These are phyloP conservation scores for Coffea canephora DNA, from an alignment of 257 asterid species.

Conservation along the genomic window DNA sequence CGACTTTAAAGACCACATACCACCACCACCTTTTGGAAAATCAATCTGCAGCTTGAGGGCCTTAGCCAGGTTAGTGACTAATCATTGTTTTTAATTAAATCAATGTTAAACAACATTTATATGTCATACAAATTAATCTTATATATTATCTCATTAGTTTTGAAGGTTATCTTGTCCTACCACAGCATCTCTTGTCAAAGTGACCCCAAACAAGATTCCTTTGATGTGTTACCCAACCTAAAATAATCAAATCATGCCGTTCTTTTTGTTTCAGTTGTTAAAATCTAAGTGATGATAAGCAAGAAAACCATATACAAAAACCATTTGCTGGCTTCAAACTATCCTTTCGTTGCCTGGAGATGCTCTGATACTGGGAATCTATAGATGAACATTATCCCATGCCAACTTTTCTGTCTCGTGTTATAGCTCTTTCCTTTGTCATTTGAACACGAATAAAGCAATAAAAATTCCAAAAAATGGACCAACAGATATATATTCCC, in stretches of 20 bases:
- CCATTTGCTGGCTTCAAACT: background rate
- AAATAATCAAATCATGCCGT: background rate
- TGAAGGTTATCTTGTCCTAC: background rate
- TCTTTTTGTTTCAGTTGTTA: background rate
- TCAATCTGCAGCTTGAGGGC: background rate
- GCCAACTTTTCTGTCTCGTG: constrained; percentile 15
- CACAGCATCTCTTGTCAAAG: background rate
- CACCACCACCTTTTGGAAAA: background rate
- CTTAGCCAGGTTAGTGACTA: background rate
- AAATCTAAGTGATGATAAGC: background rate
- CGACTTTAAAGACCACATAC: background rate
- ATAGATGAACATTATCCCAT: background rate
- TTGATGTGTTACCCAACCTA: background rate
- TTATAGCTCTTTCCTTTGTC: constrained; percentile 5
- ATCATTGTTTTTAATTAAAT: too few species aligned
- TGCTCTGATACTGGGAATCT: background rate
- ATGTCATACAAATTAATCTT: too few species aligned
- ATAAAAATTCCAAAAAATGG: background rate
- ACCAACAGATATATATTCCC: background rate
- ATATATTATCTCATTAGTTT: too few species aligned
- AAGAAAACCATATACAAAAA: background rate
- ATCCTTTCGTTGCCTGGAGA: background rate
- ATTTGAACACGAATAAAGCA: background rate
- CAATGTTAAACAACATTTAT: too few species aligned
- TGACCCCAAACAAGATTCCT: background rate